Evolutionary conservation across 257 asterid species (phyloP).

Genomic region (Capsicum baccatum): DNA sequence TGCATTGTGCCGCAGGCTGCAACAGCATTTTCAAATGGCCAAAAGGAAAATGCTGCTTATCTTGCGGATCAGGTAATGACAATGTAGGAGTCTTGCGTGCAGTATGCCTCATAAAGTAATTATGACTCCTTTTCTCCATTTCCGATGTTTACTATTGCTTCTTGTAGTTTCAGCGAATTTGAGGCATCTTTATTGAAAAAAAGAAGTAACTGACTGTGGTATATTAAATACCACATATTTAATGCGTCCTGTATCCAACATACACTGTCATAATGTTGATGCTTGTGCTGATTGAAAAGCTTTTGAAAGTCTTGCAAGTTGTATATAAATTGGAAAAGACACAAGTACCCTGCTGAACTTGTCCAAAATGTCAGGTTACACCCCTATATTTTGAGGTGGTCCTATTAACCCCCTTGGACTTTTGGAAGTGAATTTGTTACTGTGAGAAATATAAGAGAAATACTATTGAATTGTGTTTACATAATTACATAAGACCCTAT

Average conservation of each 20-base stretch:
- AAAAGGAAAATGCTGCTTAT: constrained; percentile 72
- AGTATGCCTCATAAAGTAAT: constrained; percentile 1
- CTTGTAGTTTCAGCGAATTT: neutral
- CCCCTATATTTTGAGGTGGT: neutral
- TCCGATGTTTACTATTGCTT: neutral
- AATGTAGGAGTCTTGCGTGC: neutral
- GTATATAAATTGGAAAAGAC: neutral
- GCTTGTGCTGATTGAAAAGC: constrained; percentile 8
- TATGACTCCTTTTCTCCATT: neutral
- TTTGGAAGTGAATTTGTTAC: neutral
- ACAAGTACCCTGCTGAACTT: neutral
- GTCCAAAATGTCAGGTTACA: neutral
- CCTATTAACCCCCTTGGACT: neutral
- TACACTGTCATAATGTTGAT: constrained; percentile 1
- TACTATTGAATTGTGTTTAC: no score
- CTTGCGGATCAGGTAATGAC: constrained; percentile 80
- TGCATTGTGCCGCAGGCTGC: constrained; percentile 69
- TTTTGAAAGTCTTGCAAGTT: neutral
- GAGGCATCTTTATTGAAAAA: neutral
- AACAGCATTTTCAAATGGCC: constrained; percentile 82
- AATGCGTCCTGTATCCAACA: neutral
- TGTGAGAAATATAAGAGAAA: no score
- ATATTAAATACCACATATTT: neutral
- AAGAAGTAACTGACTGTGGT: neutral
- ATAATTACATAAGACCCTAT: no score